Conservation (phyloP, 2,329 filamentous ascomycete species). For the Penicillium sclerotiorum region DNA sequence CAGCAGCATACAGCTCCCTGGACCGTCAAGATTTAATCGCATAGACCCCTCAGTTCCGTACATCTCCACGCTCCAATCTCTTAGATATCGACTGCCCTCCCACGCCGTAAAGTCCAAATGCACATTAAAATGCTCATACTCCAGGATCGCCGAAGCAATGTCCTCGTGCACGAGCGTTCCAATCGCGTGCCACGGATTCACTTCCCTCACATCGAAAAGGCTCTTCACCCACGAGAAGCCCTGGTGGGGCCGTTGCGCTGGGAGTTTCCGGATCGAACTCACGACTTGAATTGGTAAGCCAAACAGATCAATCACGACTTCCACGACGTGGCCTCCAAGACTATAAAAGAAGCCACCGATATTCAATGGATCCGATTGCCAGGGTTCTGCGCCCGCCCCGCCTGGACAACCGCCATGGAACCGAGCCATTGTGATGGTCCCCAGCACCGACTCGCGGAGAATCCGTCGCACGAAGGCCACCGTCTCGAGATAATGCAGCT, state of each 20-base stretch:
- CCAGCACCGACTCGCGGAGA: constrained; percentile 4
- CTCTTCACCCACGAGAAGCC: background rate
- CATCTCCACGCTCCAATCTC: constrained; percentile 5
- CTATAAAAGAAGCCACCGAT: constrained; percentile 4
- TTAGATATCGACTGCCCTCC: background rate
- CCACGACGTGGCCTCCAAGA: constrained; percentile 17
- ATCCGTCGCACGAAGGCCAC: background rate
- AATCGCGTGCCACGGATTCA: background rate
- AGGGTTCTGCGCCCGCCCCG: constrained; percentile 20
- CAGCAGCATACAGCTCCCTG: background rate
- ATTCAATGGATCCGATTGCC: constrained; percentile 9
- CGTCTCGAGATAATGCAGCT: background rate
- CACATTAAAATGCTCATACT: background rate
- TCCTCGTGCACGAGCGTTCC: background rate
- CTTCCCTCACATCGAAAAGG: background rate
- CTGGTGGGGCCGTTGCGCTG: constrained; percentile 11
- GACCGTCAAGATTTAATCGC: background rate
- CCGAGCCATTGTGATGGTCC: constrained; percentile 20
- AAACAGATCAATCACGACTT: constrained; percentile 19
- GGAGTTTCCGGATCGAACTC: constrained; percentile 20
- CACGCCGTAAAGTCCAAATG: background rate
- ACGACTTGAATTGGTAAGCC: constrained; percentile 16
- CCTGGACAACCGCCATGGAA: constrained; percentile 24
- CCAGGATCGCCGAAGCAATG: background rate
- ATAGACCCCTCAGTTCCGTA: constrained; percentile 2